phyloP scores from a whole-genome alignment of 768 basidiomycete species.

The Lactarius deliciosus region DNA sequence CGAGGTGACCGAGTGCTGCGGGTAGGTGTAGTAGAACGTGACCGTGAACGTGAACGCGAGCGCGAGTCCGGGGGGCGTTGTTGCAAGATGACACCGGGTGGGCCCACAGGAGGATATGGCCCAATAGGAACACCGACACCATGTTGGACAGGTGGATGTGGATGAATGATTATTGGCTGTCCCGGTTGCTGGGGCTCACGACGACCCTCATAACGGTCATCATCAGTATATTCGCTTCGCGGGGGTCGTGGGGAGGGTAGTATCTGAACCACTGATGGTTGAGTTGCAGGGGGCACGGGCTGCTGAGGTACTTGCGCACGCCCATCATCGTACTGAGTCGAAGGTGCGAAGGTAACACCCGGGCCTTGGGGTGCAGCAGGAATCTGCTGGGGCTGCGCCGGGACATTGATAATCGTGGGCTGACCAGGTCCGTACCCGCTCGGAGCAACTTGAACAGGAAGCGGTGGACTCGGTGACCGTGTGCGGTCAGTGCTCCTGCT shows the following conservation, averaged over 20 bases:
- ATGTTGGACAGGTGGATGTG: neutral
- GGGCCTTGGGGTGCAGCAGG: neutral
- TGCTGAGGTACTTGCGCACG: neutral
- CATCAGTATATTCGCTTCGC: slow-evolving; percentile 4
- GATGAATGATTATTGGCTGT: slow-evolving; percentile 21
- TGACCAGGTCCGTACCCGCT: neutral
- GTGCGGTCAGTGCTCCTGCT: slow-evolving; percentile 6
- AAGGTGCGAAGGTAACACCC: neutral
- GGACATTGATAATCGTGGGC: slow-evolving; percentile 20
- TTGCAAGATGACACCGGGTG: neutral
- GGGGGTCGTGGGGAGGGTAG: neutral
- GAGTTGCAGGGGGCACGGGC: neutral
- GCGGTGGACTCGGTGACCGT: neutral
- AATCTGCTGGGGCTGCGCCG: slow-evolving; percentile 1
- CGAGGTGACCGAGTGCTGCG: slow-evolving; percentile 1
- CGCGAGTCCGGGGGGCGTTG: neutral
- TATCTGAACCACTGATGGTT: neutral
- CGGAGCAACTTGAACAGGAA: neutral
- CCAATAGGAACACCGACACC: neutral
- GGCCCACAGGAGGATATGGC: neutral
- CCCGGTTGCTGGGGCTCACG: neutral
- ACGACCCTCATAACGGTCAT: neutral
- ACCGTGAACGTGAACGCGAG: neutral
- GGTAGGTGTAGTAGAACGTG: neutral
- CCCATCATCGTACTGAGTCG: slow-evolving; percentile 2